Evolutionary conservation across 2,329 filamentous ascomycete genomes (phyloP).

Genomic region (Xylariaceae sp.): DNA sequence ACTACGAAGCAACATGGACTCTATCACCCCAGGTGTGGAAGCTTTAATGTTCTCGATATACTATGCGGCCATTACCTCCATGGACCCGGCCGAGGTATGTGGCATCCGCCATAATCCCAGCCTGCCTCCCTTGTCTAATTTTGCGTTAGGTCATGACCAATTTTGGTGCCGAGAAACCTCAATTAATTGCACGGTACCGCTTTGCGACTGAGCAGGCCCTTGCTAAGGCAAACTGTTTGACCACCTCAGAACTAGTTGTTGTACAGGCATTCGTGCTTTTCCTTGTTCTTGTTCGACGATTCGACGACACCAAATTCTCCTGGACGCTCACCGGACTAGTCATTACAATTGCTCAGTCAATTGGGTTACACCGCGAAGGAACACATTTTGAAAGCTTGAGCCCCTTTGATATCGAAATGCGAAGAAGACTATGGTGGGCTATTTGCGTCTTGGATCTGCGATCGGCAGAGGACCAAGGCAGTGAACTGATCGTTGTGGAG

Average conservation of each 20-base stretch:
- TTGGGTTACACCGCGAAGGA: constrained; percentile 65
- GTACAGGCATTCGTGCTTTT: constrained; percentile 68
- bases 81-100: constrained; percentile 64
- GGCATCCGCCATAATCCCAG: background rate
- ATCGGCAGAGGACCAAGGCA: constrained; percentile 65
- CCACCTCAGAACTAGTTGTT: constrained; percentile 62
- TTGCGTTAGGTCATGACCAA: constrained; percentile 54
- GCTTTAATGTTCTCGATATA: constrained; percentile 70
- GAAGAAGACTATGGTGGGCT: constrained; percentile 67
- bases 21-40: constrained; percentile 61
- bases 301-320: constrained; percentile 59
- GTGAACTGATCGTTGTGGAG: constrained; percentile 53
- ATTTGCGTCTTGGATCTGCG: constrained; percentile 64
- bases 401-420: constrained; percentile 67
- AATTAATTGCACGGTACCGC: constrained; percentile 55
- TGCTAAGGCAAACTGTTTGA: constrained; percentile 65
- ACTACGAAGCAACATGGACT: constrained; percentile 64
- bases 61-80: constrained; percentile 61
- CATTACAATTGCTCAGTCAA: constrained; percentile 59
- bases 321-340: constrained; percentile 70
- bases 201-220: constrained; percentile 65
- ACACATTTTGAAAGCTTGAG: constrained; percentile 56
- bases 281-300: constrained; percentile 57
- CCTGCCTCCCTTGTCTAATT: constrained; percentile 16
- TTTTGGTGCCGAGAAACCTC: constrained; percentile 55